These are phyloP conservation scores for Aspergillus thermomutatus DNA, from an alignment of 2,329 filamentous ascomycete species.

Conservation along the genomic window DNA sequence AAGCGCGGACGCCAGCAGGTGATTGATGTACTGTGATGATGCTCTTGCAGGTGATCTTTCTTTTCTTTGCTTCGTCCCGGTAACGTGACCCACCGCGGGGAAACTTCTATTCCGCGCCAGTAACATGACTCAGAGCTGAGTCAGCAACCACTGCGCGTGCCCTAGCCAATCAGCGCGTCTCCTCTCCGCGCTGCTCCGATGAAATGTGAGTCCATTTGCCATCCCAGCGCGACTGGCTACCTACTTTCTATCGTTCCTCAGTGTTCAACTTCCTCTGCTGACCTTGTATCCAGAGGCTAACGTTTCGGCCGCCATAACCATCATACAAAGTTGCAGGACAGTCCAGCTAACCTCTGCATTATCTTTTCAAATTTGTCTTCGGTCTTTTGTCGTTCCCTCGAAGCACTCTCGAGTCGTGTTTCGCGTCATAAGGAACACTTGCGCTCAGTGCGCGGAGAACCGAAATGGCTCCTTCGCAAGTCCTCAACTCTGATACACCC, in stretches of 20 bases:
- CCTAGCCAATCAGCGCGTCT: constrained; percentile 37
- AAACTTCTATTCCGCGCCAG: constrained; percentile 26
- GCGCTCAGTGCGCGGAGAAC: constrained; percentile 25
- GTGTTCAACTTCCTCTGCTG: background rate
- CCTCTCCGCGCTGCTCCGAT: constrained; percentile 21
- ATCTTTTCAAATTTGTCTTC: background rate
- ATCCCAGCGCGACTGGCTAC: constrained; percentile 30
- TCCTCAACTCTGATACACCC: constrained; percentile 38
- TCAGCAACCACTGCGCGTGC: constrained; percentile 18
- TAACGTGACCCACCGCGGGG: constrained; percentile 38
- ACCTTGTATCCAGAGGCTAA: background rate
- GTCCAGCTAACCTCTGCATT: background rate
- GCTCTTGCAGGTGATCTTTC: constrained; percentile 23
- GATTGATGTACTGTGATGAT: constrained; percentile 3
- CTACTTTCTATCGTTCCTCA: constrained; percentile 9
- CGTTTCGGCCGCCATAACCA: background rate
- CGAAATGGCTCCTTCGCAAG: constrained; percentile 41
- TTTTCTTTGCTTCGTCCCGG: constrained; percentile 31
- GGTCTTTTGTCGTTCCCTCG: background rate
- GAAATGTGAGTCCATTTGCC: constrained; percentile 31
- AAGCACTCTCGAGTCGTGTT: background rate
- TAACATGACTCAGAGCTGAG: constrained; percentile 23
- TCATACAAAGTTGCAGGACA: background rate
- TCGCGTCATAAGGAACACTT: constrained; percentile 5
- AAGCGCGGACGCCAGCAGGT: constrained; percentile 5